These are phyloP conservation scores for Nicotiana obtusifolia DNA, from an alignment of 257 asterid genomes.

Conservation along the genomic window DNA sequence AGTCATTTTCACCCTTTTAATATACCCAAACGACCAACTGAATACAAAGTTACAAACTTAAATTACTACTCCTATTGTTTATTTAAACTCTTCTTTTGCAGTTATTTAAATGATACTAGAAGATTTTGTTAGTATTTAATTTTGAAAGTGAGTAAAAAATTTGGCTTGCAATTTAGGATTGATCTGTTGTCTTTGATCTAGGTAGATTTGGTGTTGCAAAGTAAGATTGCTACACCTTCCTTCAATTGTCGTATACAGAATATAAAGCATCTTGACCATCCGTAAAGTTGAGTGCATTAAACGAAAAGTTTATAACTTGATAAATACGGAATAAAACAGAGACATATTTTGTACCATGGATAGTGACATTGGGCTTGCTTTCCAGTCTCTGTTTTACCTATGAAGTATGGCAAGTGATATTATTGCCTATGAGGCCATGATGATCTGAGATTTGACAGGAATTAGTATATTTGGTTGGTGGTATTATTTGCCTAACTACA, in stretches of 20 bases:
- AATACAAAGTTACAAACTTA: background rate
- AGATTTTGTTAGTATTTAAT: background rate
- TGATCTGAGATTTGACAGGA: conserved; percentile 5
- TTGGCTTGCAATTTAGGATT: background rate
- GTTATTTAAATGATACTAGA: background rate
- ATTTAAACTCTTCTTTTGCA: background rate
- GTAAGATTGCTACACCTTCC: background rate
- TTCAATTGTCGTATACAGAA: background rate
- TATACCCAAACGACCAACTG: background rate
- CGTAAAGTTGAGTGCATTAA: background rate
- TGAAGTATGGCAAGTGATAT: background rate
- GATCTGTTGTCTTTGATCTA: background rate
- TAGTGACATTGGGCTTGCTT: background rate
- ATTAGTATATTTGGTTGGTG: conserved; percentile 9
- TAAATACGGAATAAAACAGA: background rate
- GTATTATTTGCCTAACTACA: background rate
- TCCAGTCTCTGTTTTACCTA: background rate
- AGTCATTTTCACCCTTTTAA: background rate
- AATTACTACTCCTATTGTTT: background rate
- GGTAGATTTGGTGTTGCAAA: background rate
- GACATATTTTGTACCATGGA: background rate
- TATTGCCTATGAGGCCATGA: conserved; percentile 1
- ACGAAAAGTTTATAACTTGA: background rate
- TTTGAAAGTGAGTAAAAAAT: background rate
- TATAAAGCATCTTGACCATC: background rate